A percentile compares a stretch with the other conserved stretches of the same genome.
phyloP scores from a whole-genome alignment of 495 filamentous ascomycete genomes.

The Tuber magnatum region DNA sequence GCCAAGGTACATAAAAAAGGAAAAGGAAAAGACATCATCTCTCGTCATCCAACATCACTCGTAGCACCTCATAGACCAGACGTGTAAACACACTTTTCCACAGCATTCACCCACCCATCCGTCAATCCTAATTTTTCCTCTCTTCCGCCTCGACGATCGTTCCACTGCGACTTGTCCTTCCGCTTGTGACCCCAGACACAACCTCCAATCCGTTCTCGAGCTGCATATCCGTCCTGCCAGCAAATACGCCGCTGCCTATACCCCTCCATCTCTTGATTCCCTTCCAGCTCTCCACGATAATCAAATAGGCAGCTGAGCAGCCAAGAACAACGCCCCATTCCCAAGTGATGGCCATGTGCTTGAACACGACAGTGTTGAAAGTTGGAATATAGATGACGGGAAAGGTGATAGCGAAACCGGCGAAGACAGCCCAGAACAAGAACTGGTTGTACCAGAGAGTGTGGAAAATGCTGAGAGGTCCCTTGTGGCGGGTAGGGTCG shows the following conservation, averaged over 20 bases:
- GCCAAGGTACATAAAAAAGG: neutral
- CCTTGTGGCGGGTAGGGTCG: constrained; percentile 45
- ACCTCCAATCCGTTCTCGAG: constrained; percentile 27
- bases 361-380: constrained; percentile 52
- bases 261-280: constrained; percentile 45
- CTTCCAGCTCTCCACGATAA: constrained; percentile 51
- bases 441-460: constrained; percentile 54
- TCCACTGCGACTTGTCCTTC: constrained; percentile 30
- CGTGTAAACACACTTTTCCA: neutral
- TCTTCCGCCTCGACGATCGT: constrained; percentile 32
- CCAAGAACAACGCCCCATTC: constrained; percentile 55
- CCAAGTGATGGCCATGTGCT: constrained; percentile 53
- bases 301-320: constrained; percentile 46
- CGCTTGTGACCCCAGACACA: constrained; percentile 14
- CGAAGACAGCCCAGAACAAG: constrained; percentile 53
- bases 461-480: constrained; percentile 45
- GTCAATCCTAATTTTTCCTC: constrained; percentile 9
- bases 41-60: neutral
- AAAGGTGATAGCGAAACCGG: constrained; percentile 53
- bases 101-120: neutral
- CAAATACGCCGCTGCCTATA: constrained; percentile 30
- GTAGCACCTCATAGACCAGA: neutral
- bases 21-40: neutral
- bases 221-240: constrained; percentile 17
- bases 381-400: constrained; percentile 53